Base-by-base conservation (phyloP, 495 filamentous ascomycete genomes). In the Penicillium odoratum region DNA sequence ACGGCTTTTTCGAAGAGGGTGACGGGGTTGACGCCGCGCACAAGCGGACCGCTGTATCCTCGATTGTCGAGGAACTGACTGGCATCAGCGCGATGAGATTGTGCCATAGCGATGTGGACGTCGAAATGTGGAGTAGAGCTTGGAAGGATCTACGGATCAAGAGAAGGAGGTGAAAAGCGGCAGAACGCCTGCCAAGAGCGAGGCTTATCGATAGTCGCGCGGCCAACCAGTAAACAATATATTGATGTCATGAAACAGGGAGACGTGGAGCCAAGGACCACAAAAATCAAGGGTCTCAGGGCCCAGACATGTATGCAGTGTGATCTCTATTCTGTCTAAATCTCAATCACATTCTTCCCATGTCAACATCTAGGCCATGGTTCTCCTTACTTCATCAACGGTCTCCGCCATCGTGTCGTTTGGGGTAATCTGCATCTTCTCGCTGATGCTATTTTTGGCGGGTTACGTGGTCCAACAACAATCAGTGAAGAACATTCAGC, bases 1-100 rank as follows among this genome's bases (percentile, higher is more conserved):
- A 96, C 90, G 13, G 91, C 86, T 69, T 93, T 94, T 65, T 97
- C 92, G 78, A 97, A 86, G 38, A 97, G 90, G 7, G 88, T 89
- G 7, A 89, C 87, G 0, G 92, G 92, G 75, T 96, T 96, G 61
- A 93, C 84, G 40, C 91, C 90, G 72, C 86, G 87, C 53, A 91
- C 79, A 9, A 88, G 77, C 15, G 79, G 71, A 51, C 88, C 88
- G 5, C 72, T 74, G 69, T 91, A 91, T 58, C 89, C 89, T 51
- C 89, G 86, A 67, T 90, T 89, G 75, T 92, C 89, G 60, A 92
- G 84, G 69, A 92, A 87, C 51, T 82, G 78, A 68, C 83, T 85
- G 66, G 88, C 88, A 64, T 92, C 88, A 63, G 88, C 88, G 63
- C 84, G 85, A 73, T 92, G 46, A 48, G 46, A 30, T 29, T 47